Conservation (phyloP, 129 eudicot genomes). For the carrot (Daucus carota) region DH1_v3.0 NC_030386.2:15187501-15188000, state of each 20-base stretch:
- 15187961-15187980: conserved; percentile 81
- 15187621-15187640: conserved; percentile 74
- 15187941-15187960: conserved; percentile 92
- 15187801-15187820: conserved; percentile 98
- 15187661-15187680: conserved; percentile 99
- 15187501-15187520: background rate
- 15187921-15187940: conserved; percentile 89
- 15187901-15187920: conserved; percentile 97
- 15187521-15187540: conserved; percentile 56
- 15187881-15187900: conserved; percentile 88
- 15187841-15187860: conserved; percentile 87
- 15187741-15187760: conserved; percentile 91
- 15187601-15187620: conserved; percentile 84
- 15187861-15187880: conserved; percentile 99
- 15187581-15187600: conserved; percentile 89
- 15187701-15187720: conserved; percentile 94
- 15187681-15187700: conserved; percentile 92
- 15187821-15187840: conserved; percentile 80
- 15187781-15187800: conserved; percentile 97
- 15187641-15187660: conserved; percentile 88
- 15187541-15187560: conserved; percentile 89
- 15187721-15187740: conserved; percentile 95
- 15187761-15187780: conserved; percentile 96
- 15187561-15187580: conserved; percentile 95
- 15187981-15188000: conserved; percentile 87